phyloP scores from a whole-genome alignment of 192 early-diverging fungal species.

The Coemansia sp. region DNA sequence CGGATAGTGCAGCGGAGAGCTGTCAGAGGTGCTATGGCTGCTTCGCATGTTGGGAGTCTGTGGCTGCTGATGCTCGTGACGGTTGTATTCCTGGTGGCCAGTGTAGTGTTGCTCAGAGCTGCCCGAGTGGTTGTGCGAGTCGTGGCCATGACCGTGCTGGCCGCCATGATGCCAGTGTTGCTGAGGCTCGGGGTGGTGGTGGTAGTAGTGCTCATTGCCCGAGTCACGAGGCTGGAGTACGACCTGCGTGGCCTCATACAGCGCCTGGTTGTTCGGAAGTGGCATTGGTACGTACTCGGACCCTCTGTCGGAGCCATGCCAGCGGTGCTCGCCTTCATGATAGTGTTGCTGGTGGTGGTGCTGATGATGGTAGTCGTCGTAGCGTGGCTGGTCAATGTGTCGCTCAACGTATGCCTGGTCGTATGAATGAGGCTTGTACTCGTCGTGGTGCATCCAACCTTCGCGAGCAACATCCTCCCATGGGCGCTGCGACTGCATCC shows the following conservation, averaged over 20 bases:
- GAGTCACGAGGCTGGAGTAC: constrained; percentile 30
- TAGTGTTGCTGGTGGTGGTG: constrained; percentile 8
- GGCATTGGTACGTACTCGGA: constrained; percentile 23
- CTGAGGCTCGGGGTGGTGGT: background rate
- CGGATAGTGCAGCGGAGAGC: constrained; percentile 46
- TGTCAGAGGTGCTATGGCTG: constrained; percentile 17
- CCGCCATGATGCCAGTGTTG: background rate
- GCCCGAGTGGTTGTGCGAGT: background rate
- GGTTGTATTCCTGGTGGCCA: background rate
- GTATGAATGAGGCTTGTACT: constrained; percentile 47
- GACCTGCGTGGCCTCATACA: constrained; percentile 53
- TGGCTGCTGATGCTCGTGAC: constrained; percentile 1
- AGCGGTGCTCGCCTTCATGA: background rate
- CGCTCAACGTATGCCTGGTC: constrained; percentile 56
- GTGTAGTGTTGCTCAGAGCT: background rate
- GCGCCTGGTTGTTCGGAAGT: constrained; percentile 20
- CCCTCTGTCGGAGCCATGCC: background rate
- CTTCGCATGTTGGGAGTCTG: constrained; percentile 8
- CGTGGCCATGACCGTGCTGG: background rate
- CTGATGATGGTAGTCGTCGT: constrained; percentile 7
- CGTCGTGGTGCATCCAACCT: constrained; percentile 53
- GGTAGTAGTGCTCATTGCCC: constrained; percentile 1
- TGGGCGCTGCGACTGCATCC: constrained; percentile 56
- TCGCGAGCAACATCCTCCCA: constrained; percentile 61
- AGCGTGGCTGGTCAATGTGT: constrained; percentile 36